Conservation (phyloP, 1,284 basidiomycete species). For the Boletus semigastroideus region DNA sequence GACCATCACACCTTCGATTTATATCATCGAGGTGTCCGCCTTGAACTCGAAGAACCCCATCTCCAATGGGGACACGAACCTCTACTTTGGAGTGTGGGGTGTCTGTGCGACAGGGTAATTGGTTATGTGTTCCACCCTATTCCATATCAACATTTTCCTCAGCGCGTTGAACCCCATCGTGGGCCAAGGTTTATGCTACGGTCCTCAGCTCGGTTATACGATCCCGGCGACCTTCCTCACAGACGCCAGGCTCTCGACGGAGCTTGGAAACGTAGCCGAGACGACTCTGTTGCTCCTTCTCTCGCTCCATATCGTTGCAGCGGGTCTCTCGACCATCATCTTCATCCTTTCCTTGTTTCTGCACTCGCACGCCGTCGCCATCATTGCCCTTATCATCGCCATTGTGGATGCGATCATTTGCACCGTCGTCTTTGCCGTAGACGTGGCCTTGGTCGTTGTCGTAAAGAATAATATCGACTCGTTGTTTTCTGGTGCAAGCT, state of each 20-base stretch:
- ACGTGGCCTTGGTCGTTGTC: conserved; percentile 57
- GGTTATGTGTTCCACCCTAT: not conserved
- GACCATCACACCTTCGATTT: conserved; percentile 72
- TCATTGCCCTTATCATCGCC: conserved; percentile 57
- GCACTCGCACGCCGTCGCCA: conserved; percentile 51
- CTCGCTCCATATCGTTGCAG: conserved; percentile 63
- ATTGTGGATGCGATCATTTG: conserved; percentile 54
- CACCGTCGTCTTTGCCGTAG: conserved; percentile 55
- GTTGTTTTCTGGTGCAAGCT: conserved; percentile 39
- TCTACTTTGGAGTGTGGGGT: conserved; percentile 77
- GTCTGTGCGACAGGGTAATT: conserved; percentile 59
- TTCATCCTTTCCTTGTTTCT: conserved; percentile 58
- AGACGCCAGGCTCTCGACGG: conserved; percentile 44
- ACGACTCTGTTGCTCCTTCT: conserved; percentile 57
- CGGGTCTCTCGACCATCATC: conserved; percentile 54
- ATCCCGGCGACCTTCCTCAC: conserved; percentile 43
- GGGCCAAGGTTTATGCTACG: conserved; percentile 47
- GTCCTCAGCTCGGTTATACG: conserved; percentile 57
- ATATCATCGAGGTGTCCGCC: conserved; percentile 59
- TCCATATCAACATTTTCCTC: not conserved
- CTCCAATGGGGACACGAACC: conserved; percentile 56
- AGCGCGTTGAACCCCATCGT: conserved; percentile 13
- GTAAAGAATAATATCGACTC: conserved; percentile 45
- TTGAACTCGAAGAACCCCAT: conserved; percentile 33
- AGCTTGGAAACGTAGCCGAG: conserved; percentile 46